These are phyloP conservation scores for Aspergillus taichungensis DNA, from an alignment of 495 filamentous ascomycete species.

Conservation along the genomic window DNA sequence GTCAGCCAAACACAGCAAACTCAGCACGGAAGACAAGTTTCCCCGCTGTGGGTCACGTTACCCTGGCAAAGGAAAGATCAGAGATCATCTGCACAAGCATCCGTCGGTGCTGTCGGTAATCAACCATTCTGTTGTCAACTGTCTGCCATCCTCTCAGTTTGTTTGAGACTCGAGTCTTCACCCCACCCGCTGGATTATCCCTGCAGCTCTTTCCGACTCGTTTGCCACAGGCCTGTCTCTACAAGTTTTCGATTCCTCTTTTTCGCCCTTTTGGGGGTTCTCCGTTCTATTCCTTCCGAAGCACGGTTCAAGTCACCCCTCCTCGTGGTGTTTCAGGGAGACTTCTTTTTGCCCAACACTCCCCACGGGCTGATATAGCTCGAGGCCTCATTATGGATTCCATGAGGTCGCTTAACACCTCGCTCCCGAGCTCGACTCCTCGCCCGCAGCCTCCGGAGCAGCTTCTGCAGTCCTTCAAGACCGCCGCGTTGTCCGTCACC, in stretches of 20 bases:
- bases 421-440: slow-evolving; percentile 46
- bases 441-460: slow-evolving; percentile 61
- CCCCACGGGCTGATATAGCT: neutral
- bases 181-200: neutral
- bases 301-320: slow-evolving; percentile 15
- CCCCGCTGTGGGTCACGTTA: slow-evolving; percentile 36
- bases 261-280: neutral
- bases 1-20: neutral
- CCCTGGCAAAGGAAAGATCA: slow-evolving; percentile 26
- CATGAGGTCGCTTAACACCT: slow-evolving; percentile 65
- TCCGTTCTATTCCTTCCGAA: slow-evolving; percentile 1
- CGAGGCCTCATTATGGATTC: slow-evolving; percentile 51
- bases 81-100: slow-evolving; percentile 13
- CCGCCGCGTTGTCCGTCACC: slow-evolving; percentile 88
- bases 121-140: no score
- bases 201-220: neutral
- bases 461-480: slow-evolving; percentile 81
- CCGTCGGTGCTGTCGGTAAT: neutral
- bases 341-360: neutral
- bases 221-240: neutral
- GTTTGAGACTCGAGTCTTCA: no score
- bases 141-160: no score
- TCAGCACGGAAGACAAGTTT: slow-evolving; percentile 22
- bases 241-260: neutral
- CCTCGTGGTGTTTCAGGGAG: slow-evolving; percentile 4